These are phyloP conservation scores for Xylaria flabelliformis DNA, from an alignment of 495 filamentous ascomycete genomes.

Conservation along the genomic window DNA sequence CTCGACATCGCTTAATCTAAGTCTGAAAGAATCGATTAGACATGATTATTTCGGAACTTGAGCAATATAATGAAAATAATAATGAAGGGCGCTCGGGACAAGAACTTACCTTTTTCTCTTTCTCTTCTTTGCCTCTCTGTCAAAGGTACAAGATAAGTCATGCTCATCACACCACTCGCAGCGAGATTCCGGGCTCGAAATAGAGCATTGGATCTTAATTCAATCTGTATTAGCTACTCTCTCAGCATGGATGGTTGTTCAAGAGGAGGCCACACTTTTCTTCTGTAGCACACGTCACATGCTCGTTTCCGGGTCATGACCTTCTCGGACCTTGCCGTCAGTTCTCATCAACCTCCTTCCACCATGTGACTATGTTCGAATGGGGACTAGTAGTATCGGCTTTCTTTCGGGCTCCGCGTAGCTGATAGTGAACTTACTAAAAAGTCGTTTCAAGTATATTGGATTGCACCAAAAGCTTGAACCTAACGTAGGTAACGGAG, in stretches of 20 bases:
- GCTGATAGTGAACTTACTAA: not conserved
- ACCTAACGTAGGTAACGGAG: not conserved
- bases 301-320: conserved; percentile 16
- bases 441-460: not conserved
- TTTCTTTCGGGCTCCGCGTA: not conserved
- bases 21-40: conserved; percentile 8
- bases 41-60: not conserved
- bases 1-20: conserved; percentile 22
- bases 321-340: not conserved
- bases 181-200: conserved; percentile 5
- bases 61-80: not conserved
- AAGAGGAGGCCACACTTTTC: conserved; percentile 11
- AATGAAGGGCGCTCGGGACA: not conserved
- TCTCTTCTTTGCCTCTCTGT: not conserved
- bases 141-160: conserved; percentile 22
- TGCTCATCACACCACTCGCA: conserved; percentile 30
- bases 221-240: not conserved
- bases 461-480: not conserved
- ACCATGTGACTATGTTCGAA: not conserved
- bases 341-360: not conserved
- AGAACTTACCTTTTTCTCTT: not conserved
- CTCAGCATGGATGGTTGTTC: not conserved
- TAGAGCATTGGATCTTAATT: conserved; percentile 20
- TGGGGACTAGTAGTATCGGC: not conserved
- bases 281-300: conserved; percentile 23